Conservation (phyloP, 2,329 filamentous ascomycete genomes). For the Sporothrix inflata region DNA sequence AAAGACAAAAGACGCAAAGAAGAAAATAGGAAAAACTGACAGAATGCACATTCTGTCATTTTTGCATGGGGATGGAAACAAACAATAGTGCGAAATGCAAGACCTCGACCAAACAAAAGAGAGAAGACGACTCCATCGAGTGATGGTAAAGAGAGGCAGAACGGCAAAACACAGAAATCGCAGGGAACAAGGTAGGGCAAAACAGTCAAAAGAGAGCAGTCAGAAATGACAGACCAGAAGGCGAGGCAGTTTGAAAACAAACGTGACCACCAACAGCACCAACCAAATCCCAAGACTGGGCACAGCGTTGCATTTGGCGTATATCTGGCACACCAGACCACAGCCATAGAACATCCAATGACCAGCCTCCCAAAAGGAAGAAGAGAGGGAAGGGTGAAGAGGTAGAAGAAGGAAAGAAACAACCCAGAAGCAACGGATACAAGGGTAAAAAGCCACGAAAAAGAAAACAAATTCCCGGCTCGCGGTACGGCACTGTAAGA, state of each 20-base stretch:
- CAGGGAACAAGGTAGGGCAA: no score
- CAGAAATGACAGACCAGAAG: background rate
- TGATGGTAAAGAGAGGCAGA: background rate
- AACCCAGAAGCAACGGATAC: background rate
- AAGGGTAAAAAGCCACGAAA: background rate
- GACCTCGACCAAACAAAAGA: background rate
- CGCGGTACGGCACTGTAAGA: constrained; percentile 1
- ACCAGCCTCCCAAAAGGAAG: background rate
- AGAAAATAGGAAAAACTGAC: background rate
- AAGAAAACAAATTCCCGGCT: background rate
- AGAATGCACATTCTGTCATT: background rate
- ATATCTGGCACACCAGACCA: background rate
- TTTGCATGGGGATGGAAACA: constrained; percentile 7
- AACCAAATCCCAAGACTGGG: background rate
- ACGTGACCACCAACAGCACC: background rate
- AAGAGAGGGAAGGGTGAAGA: background rate
- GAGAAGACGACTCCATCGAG: background rate
- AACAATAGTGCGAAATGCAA: background rate
- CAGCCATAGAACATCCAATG: background rate
- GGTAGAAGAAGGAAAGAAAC: background rate
- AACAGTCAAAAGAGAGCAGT: background rate
- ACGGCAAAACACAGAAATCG: no score
- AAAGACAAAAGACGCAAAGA: background rate
- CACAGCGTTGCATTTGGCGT: background rate
- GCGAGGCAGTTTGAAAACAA: background rate